A percentile compares a stretch with the other conserved stretches of the same genome.
These are phyloP conservation scores for Sphaerosporella brunnea DNA, from an alignment of 495 filamentous ascomycete genomes.

Conservation along the genomic window DNA sequence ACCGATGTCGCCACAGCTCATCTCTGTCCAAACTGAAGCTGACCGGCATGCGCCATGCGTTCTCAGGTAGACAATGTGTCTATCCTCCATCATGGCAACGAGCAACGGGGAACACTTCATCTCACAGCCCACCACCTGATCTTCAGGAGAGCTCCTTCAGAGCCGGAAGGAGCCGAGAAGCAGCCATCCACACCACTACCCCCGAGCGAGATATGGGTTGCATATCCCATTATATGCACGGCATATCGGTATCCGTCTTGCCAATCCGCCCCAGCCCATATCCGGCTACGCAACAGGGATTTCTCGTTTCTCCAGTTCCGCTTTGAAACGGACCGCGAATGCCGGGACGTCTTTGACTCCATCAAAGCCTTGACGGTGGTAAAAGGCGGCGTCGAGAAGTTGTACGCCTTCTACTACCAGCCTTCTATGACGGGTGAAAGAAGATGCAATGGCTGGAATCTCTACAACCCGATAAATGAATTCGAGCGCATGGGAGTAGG, in stretches of 20 bases:
- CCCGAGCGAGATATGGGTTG: conserved; percentile 74
- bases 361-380: conserved; percentile 70
- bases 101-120: conserved; percentile 43
- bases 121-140: conserved; percentile 50
- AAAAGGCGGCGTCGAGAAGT: conserved; percentile 65
- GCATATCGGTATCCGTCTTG: conserved; percentile 51
- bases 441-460: conserved; percentile 59
- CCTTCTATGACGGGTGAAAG: conserved; percentile 57
- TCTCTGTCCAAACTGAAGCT: neutral
- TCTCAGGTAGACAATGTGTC: conserved; percentile 45
- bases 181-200: conserved; percentile 7
- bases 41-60: neutral
- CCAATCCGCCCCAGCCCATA: conserved; percentile 57
- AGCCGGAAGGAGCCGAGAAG: conserved; percentile 4
- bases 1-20: neutral
- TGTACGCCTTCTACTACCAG: conserved; percentile 76
- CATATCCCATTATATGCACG: conserved; percentile 73
- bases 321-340: conserved; percentile 54
- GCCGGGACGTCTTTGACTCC: conserved; percentile 73
- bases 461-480: conserved; percentile 55
- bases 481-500: conserved; percentile 26
- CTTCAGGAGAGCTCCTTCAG: conserved; percentile 32
- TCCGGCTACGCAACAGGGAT: conserved; percentile 78
- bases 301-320: conserved; percentile 86
- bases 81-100: conserved; percentile 42